phyloP scores from a whole-genome alignment of 345 rosid genomes.

The Theobroma cacao region DNA sequence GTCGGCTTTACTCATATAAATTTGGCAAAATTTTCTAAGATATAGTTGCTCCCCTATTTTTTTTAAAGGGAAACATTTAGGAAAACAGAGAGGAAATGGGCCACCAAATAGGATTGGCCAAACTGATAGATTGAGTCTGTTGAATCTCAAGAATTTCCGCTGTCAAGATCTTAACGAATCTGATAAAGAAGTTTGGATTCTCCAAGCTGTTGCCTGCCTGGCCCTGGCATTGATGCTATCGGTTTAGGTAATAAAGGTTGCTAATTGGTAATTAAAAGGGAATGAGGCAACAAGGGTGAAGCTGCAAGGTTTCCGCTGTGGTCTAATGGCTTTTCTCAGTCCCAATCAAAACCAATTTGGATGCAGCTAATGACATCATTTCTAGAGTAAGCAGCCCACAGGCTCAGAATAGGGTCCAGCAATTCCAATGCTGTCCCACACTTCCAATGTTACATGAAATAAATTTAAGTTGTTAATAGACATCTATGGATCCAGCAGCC shows the following conservation, averaged over 20 bases:
- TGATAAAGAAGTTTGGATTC: not conserved
- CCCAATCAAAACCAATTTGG: constrained; percentile 23
- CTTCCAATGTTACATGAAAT: constrained; percentile 38
- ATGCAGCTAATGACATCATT: constrained; percentile 39
- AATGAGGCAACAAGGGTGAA: no score
- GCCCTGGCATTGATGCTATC: not conserved
- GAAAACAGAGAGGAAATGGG: no score
- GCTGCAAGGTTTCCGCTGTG: not conserved
- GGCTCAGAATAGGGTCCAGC: constrained; percentile 27
- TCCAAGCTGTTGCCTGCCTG: not conserved
- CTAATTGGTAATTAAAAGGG: no score
- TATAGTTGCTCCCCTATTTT: no score
- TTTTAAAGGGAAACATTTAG: no score
- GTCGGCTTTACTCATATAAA: not conserved
- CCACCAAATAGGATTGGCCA: no score
- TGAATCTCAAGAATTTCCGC: not conserved
- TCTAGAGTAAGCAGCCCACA: constrained; percentile 22
- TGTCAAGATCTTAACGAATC: not conserved
- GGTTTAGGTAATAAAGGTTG: not conserved
- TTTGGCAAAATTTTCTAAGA: not conserved
- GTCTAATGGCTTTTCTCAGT: not conserved
- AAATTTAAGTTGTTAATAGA: no score
- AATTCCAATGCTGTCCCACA: constrained; percentile 29
- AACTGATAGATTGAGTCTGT: not conserved
- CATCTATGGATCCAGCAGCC: no score